These are phyloP conservation scores for Musa troglodytarum DNA, from an alignment of 176 grass and related monocot species.

Conservation along the genomic window DNA sequence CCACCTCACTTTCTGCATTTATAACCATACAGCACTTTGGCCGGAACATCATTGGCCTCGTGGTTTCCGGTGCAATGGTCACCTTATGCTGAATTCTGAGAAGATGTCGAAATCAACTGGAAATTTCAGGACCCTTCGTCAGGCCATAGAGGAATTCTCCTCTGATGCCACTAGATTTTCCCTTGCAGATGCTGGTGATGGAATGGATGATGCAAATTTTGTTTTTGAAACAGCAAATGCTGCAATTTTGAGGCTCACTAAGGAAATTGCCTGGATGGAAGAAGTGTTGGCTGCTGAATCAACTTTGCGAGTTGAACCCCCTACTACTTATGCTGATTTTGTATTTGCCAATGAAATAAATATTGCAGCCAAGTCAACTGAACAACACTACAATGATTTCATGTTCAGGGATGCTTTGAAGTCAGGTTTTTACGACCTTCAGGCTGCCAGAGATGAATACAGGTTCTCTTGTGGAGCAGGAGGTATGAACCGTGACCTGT, in stretches of 20 bases:
- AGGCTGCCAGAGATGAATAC: conserved; percentile 69
- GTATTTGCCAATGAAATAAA: conserved; percentile 78
- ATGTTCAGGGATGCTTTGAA: conserved; percentile 83
- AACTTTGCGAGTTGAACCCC: conserved; percentile 33
- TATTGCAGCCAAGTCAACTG: conserved; percentile 48
- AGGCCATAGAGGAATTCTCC: conserved; percentile 57
- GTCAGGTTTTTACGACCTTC: conserved; percentile 72
- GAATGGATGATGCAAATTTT: conserved; percentile 92
- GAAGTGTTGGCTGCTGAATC: conserved; percentile 52
- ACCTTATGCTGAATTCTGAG: conserved; percentile 84
- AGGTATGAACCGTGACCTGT: conserved; percentile 56
- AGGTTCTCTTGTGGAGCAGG: conserved; percentile 50
- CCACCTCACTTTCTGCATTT: conserved; percentile 76
- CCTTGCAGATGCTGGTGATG: conserved; percentile 78
- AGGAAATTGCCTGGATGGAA: conserved; percentile 88
- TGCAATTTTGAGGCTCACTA: conserved; percentile 68
- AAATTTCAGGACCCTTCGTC: conserved; percentile 57
- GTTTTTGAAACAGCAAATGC: conserved; percentile 75
- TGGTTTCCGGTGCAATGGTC: conserved; percentile 72
- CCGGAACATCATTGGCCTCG: conserved; percentile 64
- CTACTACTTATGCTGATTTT: conserved; percentile 47
- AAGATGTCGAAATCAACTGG: conserved; percentile 89
- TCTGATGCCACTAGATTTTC: conserved; percentile 78
- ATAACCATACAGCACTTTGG: conserved; percentile 59
- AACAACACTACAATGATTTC: conserved; percentile 62